phyloP scores from a whole-genome alignment of 129 eudicot species.

The Flaveria ramosissima region DNA sequence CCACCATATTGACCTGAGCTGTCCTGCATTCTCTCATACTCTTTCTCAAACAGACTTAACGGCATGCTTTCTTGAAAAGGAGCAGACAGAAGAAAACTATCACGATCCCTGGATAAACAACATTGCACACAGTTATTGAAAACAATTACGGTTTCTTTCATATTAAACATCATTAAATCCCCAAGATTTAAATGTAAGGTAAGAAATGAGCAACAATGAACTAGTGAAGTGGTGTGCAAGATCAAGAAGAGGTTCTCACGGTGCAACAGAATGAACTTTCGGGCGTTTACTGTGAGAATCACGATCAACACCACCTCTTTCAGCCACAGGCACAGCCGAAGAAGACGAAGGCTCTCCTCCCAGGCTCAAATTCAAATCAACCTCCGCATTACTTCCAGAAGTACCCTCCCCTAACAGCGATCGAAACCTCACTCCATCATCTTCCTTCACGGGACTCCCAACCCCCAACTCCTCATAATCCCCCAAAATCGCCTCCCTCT shows the following conservation, averaged over 20 bases:
- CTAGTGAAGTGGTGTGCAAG: too few species aligned
- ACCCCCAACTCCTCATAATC: slow-evolving; percentile 33
- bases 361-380: slow-evolving; percentile 54
- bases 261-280: slow-evolving; percentile 62
- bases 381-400: slow-evolving; percentile 30
- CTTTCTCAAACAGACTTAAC: slow-evolving; percentile 24
- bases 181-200: not conserved
- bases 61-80: slow-evolving; percentile 23
- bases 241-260: slow-evolving; percentile 41
- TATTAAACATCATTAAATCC: too few species aligned
- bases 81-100: slow-evolving; percentile 33
- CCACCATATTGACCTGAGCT: slow-evolving; percentile 39
- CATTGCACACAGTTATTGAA: too few species aligned
- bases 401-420: slow-evolving; percentile 29
- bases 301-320: slow-evolving; percentile 49
- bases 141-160: too few species aligned
- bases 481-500: slow-evolving; percentile 40
- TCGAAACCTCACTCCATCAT: slow-evolving; percentile 16
- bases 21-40: slow-evolving; percentile 39
- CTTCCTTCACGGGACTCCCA: slow-evolving; percentile 10
- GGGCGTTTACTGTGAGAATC: slow-evolving; percentile 71
- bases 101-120: slow-evolving; percentile 60
- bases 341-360: slow-evolving; percentile 65
- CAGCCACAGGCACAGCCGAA: slow-evolving; percentile 31
- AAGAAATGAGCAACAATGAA: too few species aligned